Base-by-base conservation (phyloP, 148 eudicot genomes). In the Vaccinium vitisidaea region DNA sequence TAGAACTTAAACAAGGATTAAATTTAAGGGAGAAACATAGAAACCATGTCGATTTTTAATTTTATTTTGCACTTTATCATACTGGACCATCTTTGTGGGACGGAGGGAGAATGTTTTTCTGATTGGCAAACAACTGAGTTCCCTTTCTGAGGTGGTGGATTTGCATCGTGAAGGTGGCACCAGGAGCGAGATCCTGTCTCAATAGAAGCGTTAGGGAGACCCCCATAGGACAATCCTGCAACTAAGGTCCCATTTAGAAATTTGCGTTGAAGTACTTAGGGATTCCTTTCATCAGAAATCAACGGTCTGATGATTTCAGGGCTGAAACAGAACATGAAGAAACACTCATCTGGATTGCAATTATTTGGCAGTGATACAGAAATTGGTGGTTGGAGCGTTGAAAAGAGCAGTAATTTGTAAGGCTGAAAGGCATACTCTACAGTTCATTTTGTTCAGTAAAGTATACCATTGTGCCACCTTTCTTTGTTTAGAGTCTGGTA, bases 161-260 rank as follows among this genome's bases (percentile, higher is more conserved):
- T 36, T 36, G 97, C 98, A 96, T 79, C 88, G 93, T 9, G 97
- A 94, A 92, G 97, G 98, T 79, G 99, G 99, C 46, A 93, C 99
- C 46, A 43, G 46, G 46, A 61, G 67, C 2, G 10, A 21, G 67
- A 61, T 61, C 21, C 67, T 61, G 25, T 61, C 67, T 21, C 9
- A 8, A 63, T 63, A 61, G 27, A 25, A 61, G 69, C 3, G 69
- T 25, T 10, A 61, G 69, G 25, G 25, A 61, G 27, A 61, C 69
- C 69, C 3, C 27, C 69, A 61, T 21, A 63, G 69, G 69, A 61
- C 27, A 25, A 63, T 63, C 69, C 13, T 63, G 30, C 27, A 63
- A 63, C 69, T n/a, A 63, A 63, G 69, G 27, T 63, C 30, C 58
- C 69, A 63, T 63, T 63, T 63, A 63, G 69, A 63, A n/a, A n/a